These are phyloP conservation scores for Trichoderma arundinaceum DNA, from an alignment of 2,329 filamentous ascomycete genomes.

Conservation along the genomic window DNA sequence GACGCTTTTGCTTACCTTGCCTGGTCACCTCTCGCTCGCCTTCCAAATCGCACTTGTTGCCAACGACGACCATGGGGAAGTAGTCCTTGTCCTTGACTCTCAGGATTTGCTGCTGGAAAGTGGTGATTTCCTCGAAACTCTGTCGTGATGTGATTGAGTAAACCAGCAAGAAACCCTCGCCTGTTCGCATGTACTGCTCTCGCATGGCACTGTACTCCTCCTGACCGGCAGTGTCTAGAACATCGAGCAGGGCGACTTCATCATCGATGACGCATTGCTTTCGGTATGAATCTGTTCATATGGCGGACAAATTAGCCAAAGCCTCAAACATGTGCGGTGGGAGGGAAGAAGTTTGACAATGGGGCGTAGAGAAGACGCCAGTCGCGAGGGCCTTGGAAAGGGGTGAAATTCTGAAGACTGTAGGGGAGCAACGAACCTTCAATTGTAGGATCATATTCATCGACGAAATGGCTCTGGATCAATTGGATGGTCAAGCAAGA, in stretches of 20 bases:
- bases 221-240: slow-evolving; percentile 96
- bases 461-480: slow-evolving; percentile 95
- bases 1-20: slow-evolving; percentile 69
- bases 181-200: slow-evolving; percentile 99
- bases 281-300: slow-evolving; percentile 86
- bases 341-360: background rate
- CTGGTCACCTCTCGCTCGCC: slow-evolving; percentile 87
- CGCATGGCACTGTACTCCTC: slow-evolving; percentile 99
- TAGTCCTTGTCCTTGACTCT: slow-evolving; percentile 99
- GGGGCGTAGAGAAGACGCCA: background rate
- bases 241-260: slow-evolving; percentile 95
- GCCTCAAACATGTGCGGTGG: background rate
- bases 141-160: slow-evolving; percentile 98
- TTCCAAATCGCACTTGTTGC: slow-evolving; percentile 99
- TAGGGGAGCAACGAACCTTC: slow-evolving; percentile 71
- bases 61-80: slow-evolving; percentile 98
- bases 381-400: background rate
- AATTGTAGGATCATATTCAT: slow-evolving; percentile 99
- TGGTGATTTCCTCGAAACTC: slow-evolving; percentile 98
- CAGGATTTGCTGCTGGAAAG: slow-evolving; percentile 98
- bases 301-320: slow-evolving; percentile 19
- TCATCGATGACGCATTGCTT: slow-evolving; percentile 99
- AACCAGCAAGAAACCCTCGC: slow-evolving; percentile 95
- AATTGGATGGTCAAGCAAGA: slow-evolving; percentile 98
- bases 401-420: background rate